Evolutionary conservation across 148 eudicot species (phyloP).

Genomic region (Chenopodium quinoa): DNA sequence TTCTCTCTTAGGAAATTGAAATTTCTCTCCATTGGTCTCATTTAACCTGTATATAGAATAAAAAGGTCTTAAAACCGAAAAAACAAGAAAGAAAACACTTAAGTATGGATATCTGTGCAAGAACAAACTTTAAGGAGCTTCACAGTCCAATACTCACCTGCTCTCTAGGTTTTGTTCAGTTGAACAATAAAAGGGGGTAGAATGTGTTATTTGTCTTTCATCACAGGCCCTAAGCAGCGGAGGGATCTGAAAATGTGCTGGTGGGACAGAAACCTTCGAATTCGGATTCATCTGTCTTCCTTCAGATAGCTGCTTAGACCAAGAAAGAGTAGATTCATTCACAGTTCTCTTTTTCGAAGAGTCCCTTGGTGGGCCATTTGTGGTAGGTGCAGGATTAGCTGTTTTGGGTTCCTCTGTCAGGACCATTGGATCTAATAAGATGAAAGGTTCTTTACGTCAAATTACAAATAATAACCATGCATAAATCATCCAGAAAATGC

Average conservation of each 20-base stretch:
- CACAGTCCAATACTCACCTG: slow-evolving; percentile 24
- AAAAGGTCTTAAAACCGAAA: background rate
- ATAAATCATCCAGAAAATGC: background rate
- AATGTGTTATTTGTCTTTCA: slow-evolving; percentile 15
- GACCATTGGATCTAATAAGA: slow-evolving; percentile 18
- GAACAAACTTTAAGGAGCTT: background rate
- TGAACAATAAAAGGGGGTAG: slow-evolving; percentile 14
- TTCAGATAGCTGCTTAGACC: slow-evolving; percentile 23
- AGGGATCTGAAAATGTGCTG: slow-evolving; percentile 20
- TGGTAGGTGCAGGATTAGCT: slow-evolving; percentile 15
- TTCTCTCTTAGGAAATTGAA: slow-evolving; percentile 7
- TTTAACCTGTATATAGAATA: slow-evolving; percentile 24
- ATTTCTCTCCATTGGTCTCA: slow-evolving; percentile 23
- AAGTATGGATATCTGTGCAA: background rate
- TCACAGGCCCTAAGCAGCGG: slow-evolving; percentile 24
- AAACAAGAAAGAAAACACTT: background rate
- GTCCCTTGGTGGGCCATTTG: slow-evolving; percentile 20
- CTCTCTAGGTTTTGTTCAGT: slow-evolving; percentile 17
- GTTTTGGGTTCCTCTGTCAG: slow-evolving; percentile 30
- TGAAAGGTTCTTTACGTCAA: background rate
- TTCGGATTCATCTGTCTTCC: slow-evolving; percentile 26
- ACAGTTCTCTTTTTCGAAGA: slow-evolving; percentile 21
- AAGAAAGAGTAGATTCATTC: slow-evolving; percentile 17
- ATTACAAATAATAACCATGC: background rate
- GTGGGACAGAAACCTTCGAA: slow-evolving; percentile 27